Evolutionary conservation across 2,329 filamentous ascomycete species (phyloP).

Genomic region (Fusarium sp.): DNA sequence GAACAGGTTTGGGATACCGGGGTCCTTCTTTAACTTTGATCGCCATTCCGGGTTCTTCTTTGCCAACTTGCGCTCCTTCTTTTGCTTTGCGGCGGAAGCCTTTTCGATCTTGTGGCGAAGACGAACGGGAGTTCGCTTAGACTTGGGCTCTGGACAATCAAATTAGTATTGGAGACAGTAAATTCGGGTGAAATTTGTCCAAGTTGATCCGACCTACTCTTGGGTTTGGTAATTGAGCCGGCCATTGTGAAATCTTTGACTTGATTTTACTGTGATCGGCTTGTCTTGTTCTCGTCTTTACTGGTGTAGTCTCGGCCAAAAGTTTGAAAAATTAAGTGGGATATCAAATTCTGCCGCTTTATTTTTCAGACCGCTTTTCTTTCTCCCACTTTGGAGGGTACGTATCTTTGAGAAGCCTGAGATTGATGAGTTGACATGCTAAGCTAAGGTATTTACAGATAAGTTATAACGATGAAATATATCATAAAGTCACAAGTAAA

Average conservation of each 20-base stretch:
- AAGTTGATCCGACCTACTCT: constrained; percentile 52
- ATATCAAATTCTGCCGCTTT: constrained; percentile 49
- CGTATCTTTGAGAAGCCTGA: constrained; percentile 12
- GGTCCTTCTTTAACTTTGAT: constrained; percentile 95
- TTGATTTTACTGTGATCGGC: constrained; percentile 20
- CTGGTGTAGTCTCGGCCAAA: constrained; percentile 19
- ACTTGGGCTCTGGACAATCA: constrained; percentile 78
- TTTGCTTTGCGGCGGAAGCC: constrained; percentile 87
- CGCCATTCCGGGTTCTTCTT: constrained; percentile 99
- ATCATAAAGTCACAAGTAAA: background rate
- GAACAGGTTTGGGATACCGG: constrained; percentile 96
- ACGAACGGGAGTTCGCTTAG: constrained; percentile 89
- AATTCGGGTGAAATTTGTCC: accelerated
- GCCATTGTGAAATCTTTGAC: constrained; percentile 53
- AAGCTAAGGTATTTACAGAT: background rate
- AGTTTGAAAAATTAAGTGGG: constrained; percentile 51
- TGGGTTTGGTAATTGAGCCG: constrained; percentile 64
- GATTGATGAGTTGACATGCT: background rate
- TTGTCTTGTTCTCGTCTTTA: constrained; percentile 18
- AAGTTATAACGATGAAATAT: background rate
- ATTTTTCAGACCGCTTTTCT: constrained; percentile 45
- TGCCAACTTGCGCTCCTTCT: constrained; percentile 85
- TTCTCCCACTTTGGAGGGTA: constrained; percentile 30
- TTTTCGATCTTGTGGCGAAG: constrained; percentile 97
- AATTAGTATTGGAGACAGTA: background rate